These are phyloP conservation scores for Irpex sp. DNA, from an alignment of 1,284 basidiomycete species.

Conservation along the genomic window DNA sequence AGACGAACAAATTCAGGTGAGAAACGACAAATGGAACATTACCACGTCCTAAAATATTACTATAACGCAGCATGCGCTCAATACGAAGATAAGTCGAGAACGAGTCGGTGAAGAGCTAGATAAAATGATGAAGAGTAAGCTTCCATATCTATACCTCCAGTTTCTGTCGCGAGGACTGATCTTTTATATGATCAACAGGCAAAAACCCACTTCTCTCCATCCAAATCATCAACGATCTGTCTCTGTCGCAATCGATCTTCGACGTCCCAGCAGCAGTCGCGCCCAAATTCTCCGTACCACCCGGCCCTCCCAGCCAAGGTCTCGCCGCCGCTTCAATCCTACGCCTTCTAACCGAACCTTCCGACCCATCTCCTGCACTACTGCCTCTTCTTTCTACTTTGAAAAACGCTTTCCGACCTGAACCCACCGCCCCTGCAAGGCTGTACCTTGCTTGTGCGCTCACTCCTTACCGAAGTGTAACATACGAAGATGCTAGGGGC, in stretches of 20 bases:
- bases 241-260: slow-evolving; percentile 73
- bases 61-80: slow-evolving; percentile 57
- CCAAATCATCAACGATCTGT: slow-evolving; percentile 65
- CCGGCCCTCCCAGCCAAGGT: slow-evolving; percentile 35
- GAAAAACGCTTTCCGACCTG: slow-evolving; percentile 32
- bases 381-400: slow-evolving; percentile 49
- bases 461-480: slow-evolving; percentile 58
- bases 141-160: neutral
- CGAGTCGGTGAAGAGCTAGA: slow-evolving; percentile 87
- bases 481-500: slow-evolving; percentile 62
- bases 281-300: slow-evolving; percentile 40
- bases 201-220: slow-evolving; percentile 74
- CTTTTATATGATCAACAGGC: slow-evolving; percentile 28
- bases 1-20: slow-evolving; percentile 70
- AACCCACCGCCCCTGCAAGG: slow-evolving; percentile 47
- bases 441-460: slow-evolving; percentile 74
- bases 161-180: neutral
- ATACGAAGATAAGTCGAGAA: slow-evolving; percentile 82
- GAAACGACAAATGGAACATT: slow-evolving; percentile 13
- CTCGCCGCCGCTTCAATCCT: slow-evolving; percentile 63
- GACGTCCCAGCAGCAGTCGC: slow-evolving; percentile 45
- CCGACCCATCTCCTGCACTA: slow-evolving; percentile 21
- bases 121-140: slow-evolving; percentile 85
- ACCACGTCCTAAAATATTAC: neutral
- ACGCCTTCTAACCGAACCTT: slow-evolving; percentile 36